Evolutionary conservation across 495 filamentous ascomycete species (phyloP).

Genomic region (Mytilinidion resinicola): DNA sequence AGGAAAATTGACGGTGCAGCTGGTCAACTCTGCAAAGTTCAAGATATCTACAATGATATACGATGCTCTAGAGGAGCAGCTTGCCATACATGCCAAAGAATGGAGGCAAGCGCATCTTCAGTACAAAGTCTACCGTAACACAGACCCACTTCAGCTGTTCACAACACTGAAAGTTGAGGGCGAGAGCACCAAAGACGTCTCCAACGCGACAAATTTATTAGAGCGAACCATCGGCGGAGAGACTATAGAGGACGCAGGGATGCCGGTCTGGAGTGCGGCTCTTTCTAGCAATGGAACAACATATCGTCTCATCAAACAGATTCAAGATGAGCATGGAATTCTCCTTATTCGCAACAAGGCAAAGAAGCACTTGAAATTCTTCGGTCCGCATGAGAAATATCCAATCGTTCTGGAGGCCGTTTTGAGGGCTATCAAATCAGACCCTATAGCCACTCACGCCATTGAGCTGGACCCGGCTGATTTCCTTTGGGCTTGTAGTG

Average conservation of each 20-base stretch:
- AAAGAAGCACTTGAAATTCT: not conserved
- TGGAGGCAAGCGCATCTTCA: no score
- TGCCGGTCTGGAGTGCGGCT: not conserved
- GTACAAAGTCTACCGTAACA: not conserved
- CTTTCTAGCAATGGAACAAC: not conserved
- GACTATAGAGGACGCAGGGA: not conserved
- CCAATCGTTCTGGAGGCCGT: not conserved
- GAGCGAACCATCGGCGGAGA: conserved; percentile 11
- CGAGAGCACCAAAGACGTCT: conserved; percentile 33
- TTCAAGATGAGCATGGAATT: not conserved
- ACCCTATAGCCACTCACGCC: conserved; percentile 16
- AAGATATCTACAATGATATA: no score
- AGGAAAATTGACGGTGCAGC: no score
- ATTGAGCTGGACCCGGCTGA: conserved; percentile 35
- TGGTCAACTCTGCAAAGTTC: no score
- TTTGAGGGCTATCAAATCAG: not conserved
- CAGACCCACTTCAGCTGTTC: conserved; percentile 1
- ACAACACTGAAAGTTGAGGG: conserved; percentile 38
- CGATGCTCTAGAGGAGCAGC: no score
- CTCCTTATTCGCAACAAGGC: not conserved
- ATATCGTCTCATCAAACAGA: not conserved
- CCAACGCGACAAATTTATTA: conserved; percentile 35
- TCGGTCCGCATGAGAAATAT: not conserved
- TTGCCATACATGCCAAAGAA: no score
- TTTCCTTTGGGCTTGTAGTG: conserved; percentile 36